Conservation (phyloP, 495 filamentous ascomycete genomes). For the Aspergillus steynii region DNA sequence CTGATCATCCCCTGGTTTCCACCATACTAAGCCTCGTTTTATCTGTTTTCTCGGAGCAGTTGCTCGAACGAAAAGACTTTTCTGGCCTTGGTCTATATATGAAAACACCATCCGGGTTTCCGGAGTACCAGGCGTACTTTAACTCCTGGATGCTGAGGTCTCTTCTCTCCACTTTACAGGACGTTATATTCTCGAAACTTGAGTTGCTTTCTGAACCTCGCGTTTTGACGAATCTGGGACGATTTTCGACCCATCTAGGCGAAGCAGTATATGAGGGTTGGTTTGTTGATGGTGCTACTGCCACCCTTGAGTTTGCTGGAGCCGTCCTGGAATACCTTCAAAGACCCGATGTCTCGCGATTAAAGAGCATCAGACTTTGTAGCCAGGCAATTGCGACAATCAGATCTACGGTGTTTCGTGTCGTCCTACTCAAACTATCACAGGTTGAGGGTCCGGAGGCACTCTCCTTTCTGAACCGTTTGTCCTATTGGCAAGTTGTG, state of each 20-base stretch:
- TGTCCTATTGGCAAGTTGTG: conserved; percentile 94
- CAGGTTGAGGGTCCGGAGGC: conserved; percentile 73
- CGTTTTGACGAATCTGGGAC: conserved; percentile 79
- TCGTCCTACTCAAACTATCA: conserved; percentile 77
- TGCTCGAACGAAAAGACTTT: conserved; percentile 85
- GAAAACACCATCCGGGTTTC: conserved; percentile 88
- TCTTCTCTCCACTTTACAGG: conserved; percentile 68
- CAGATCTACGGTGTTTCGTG: conserved; percentile 68
- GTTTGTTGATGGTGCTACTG: conserved; percentile 79
- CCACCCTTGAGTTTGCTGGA: conserved; percentile 84
- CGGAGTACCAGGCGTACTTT: conserved; percentile 92
- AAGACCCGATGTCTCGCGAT: conserved; percentile 72
- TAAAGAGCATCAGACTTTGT: conserved; percentile 88
- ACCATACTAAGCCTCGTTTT: conserved; percentile 73
- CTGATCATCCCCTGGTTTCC: conserved; percentile 71
- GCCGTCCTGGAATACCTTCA: conserved; percentile 84
- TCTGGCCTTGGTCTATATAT: conserved; percentile 82
- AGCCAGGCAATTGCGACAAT: conserved; percentile 75
- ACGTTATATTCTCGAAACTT: conserved; percentile 67
- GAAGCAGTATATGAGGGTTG: conserved; percentile 95
- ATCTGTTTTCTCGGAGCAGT: conserved; percentile 76
- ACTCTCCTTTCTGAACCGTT: conserved; percentile 70
- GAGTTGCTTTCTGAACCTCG: conserved; percentile 76
- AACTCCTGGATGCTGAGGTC: conserved; percentile 84
- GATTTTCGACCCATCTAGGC: conserved; percentile 73